These are phyloP conservation scores for Calocera viscosa DNA, from an alignment of 768 basidiomycete species.

Conservation along the genomic window DNA sequence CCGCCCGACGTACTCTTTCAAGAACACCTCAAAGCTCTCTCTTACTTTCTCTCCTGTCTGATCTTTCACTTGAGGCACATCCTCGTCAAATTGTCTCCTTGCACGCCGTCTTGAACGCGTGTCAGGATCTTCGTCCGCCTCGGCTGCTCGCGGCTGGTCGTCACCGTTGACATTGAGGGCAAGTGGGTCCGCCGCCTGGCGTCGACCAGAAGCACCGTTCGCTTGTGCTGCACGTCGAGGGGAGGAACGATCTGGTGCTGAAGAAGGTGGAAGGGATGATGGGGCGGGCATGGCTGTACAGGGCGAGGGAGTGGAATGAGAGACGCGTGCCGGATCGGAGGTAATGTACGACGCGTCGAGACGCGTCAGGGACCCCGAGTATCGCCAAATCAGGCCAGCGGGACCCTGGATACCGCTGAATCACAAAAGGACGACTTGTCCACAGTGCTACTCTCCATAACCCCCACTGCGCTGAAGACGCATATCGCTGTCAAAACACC, in stretches of 20 bases:
- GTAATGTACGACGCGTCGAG: conserved; percentile 1
- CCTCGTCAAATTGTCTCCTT: conserved; percentile 26
- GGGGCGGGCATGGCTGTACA: not conserved
- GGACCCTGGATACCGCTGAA: not conserved
- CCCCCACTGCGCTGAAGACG: no score
- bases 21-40: conserved; percentile 80
- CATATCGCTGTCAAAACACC: no score
- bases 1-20: conserved; percentile 62
- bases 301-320: not conserved
- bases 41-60: conserved; percentile 91
- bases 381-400: no score
- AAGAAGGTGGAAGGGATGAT: not conserved
- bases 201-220: not conserved
- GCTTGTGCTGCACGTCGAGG: not conserved
- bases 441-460: no score
- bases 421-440: no score
- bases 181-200: conserved; percentile 9
- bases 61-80: conserved; percentile 81
- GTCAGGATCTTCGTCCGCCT: conserved; percentile 13
- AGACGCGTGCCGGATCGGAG: not conserved
- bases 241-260: not conserved
- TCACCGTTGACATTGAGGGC: conserved; percentile 6
- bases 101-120: not conserved
- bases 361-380: not conserved
- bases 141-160: not conserved